Base-by-base conservation (phyloP, 2,329 filamentous ascomycete genomes). In the Colletotrichum melonis region DNA sequence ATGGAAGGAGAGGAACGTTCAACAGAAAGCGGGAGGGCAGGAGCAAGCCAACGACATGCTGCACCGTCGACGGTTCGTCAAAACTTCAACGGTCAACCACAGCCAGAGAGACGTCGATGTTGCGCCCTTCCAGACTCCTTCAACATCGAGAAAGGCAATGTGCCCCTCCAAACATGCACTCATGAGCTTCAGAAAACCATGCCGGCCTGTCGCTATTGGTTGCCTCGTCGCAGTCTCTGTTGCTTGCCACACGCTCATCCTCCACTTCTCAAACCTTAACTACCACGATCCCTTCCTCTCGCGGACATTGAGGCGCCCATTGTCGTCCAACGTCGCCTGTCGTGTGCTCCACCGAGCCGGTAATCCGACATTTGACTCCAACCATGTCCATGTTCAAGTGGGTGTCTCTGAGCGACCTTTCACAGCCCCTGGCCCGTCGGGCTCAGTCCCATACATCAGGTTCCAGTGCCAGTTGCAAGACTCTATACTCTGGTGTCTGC, bases 311-410 rank as follows among this genome's bases (percentile, higher is more conserved):
- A 57, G 14, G 56, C 63, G 22, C 42, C 38, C 26, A 63, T 28
- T 14, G 59, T 62, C 59, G 19, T 24, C 60, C 32, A 26, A 16
- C 38, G 24, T 35, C 42, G 42, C 42, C 38, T 49, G 3, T 11
- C 26, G 42, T 49, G 19, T 49, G 62, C 63, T 35, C 63, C 68
- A 71, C 63, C n/a, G 30, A 19, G 46, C 63, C 68, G 63, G 28
- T 57, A 67, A 56, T 49, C 69, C 63, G 63, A 71, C 49, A 5
- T 49, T 71, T 71, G 56, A 71, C 46, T 55, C 57, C 49, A 67
- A 35, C 46, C 63, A 55, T 72, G 49, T 68, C 69, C 69, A 52
- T 72, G 69, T 56, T 46, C 32, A 24, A 24, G 62, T 62, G 56
- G n/a, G 57, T 54, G 30, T 49, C 59, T 49, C 42, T 57, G 30